phyloP scores from a whole-genome alignment of 208 protist species.

The Leishmania lainsoni region DNA sequence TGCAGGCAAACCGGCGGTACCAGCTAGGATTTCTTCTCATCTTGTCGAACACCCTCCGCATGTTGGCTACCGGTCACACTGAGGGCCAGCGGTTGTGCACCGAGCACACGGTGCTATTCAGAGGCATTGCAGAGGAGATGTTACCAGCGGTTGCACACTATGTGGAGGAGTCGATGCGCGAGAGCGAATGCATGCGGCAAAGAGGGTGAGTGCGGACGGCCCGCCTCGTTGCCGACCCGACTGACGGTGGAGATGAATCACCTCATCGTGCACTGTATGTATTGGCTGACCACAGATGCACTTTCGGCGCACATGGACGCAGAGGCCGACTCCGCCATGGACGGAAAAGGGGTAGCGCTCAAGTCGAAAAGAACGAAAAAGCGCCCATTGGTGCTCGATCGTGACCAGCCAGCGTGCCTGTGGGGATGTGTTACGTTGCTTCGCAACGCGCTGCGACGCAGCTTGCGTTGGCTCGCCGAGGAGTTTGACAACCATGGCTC shows the following conservation, averaged over 20 bases:
- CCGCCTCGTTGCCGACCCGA: slow-evolving; percentile 34
- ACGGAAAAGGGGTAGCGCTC: neutral
- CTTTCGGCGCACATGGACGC: slow-evolving; percentile 38
- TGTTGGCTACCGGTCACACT: slow-evolving; percentile 33
- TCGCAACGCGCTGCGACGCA: slow-evolving; percentile 61
- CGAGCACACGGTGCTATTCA: slow-evolving; percentile 47
- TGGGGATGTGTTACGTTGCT: slow-evolving; percentile 55
- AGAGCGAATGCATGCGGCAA: neutral
- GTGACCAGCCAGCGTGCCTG: slow-evolving; percentile 49
- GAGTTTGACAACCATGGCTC: slow-evolving; percentile 13
- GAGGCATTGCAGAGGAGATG: slow-evolving; percentile 33
- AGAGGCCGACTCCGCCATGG: slow-evolving; percentile 8
- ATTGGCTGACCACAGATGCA: slow-evolving; percentile 59
- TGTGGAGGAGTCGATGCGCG: slow-evolving; percentile 39
- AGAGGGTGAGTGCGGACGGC: neutral
- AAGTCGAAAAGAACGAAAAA: neutral
- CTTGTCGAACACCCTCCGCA: slow-evolving; percentile 55
- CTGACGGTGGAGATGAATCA: slow-evolving; percentile 70
- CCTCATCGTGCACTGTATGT: slow-evolving; percentile 56
- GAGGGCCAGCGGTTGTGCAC: slow-evolving; percentile 47
- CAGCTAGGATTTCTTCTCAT: slow-evolving; percentile 69
- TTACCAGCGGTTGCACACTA: slow-evolving; percentile 46
- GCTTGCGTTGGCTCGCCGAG: slow-evolving; percentile 41
- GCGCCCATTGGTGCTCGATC: slow-evolving; percentile 51
- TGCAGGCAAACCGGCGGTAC: slow-evolving; percentile 45